These are phyloP conservation scores for Ophiocordyceps camponoti-rufipedis DNA, from an alignment of 2,329 filamentous ascomycete species.

Conservation along the genomic window DNA sequence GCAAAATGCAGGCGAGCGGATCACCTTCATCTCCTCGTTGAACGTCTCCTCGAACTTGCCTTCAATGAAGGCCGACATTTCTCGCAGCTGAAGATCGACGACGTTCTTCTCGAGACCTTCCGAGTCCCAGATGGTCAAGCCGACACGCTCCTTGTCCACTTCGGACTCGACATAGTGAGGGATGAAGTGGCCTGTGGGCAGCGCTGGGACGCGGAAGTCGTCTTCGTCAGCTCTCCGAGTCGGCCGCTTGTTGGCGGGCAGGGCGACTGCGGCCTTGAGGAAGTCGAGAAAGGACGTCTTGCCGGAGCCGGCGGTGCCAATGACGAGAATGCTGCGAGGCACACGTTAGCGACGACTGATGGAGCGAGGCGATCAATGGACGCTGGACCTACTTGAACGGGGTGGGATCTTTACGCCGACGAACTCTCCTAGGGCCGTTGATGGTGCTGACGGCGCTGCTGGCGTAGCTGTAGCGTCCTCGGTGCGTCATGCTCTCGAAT, in stretches of 20 bases:
- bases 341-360: constrained; percentile 1
- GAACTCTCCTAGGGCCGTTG: constrained; percentile 80
- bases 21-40: constrained; percentile 90
- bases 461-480: constrained; percentile 89
- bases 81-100: constrained; percentile 81
- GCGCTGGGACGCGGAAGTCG: constrained; percentile 31
- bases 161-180: constrained; percentile 88
- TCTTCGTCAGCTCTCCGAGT: constrained; percentile 39
- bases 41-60: constrained; percentile 98
- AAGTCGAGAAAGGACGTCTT: constrained; percentile 98
- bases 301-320: constrained; percentile 73
- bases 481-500: constrained; percentile 90
- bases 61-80: constrained; percentile 84
- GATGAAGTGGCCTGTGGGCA: constrained; percentile 53
- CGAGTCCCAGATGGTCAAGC: constrained; percentile 91
- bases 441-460: constrained; percentile 80
- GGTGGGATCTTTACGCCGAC: constrained; percentile 90
- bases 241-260: constrained; percentile 61
- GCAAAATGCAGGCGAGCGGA: constrained; percentile 77
- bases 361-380: background rate
- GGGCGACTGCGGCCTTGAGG: constrained; percentile 66
- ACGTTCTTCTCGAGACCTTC: constrained; percentile 88
- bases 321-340: constrained; percentile 57
- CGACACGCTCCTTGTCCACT: constrained; percentile 79
- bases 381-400: constrained; percentile 83